Evolutionary conservation across 1,284 basidiomycete genomes (phyloP).

Genomic region (Apiotrichum sp.): DNA sequence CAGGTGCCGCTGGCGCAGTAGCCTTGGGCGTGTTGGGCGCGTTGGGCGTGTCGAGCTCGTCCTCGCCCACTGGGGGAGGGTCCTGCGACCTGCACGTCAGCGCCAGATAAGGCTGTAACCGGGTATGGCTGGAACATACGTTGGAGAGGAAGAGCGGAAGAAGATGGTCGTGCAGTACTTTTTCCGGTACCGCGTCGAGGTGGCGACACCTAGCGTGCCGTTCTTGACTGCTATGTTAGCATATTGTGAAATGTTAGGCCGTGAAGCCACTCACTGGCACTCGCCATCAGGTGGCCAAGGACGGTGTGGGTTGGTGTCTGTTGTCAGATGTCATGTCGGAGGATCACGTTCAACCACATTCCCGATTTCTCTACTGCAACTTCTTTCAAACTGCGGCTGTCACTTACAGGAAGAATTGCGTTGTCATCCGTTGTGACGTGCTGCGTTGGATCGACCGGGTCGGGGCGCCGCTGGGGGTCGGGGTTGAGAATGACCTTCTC

Average conservation of each 20-base stretch:
- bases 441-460: conserved; percentile 20
- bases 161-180: conserved; percentile 73
- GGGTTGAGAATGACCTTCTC: conserved; percentile 73
- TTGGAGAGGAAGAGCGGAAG: conserved; percentile 38
- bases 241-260: too few relatives aligned
- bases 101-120: not conserved
- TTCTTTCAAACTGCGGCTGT: not conserved
- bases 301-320: conserved; percentile 86
- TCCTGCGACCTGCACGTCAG: not conserved
- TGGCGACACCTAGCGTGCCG: conserved; percentile 87
- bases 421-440: conserved; percentile 65
- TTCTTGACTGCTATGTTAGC: conserved; percentile 66
- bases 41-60: not conserved
- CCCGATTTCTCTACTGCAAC: too few relatives aligned
- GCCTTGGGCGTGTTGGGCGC: not conserved
- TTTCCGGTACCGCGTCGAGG: conserved; percentile 84
- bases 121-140: not conserved
- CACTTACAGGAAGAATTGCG: conserved; percentile 64
- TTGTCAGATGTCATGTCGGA: not conserved
- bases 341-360: not conserved
- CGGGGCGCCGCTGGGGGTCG: conserved; percentile 44
- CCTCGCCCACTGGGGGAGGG: not conserved
- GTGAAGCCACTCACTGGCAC: conserved; percentile 1
- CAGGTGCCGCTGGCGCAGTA: not conserved
- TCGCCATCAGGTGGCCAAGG: conserved; percentile 88